These are phyloP conservation scores for Saccharomyces hybrid DNA, from an alignment of 1,139 yeast genomes.

Conservation along the genomic window DNA sequence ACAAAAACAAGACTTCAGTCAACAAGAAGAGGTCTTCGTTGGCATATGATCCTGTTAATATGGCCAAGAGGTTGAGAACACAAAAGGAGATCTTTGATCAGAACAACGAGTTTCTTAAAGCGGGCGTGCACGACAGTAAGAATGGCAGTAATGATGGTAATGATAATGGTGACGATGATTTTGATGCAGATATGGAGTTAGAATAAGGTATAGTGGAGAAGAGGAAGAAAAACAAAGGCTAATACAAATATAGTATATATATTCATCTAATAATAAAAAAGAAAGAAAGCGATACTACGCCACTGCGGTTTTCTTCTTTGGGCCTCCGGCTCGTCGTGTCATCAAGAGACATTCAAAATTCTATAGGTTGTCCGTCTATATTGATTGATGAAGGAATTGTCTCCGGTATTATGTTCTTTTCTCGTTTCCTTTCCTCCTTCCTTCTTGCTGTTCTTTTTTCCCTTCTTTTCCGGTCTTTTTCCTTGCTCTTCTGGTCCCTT, in stretches of 20 bases:
- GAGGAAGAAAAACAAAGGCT: not conserved
- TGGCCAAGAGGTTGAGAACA: conserved; percentile 11
- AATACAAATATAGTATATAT: not conserved
- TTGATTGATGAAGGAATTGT: not conserved
- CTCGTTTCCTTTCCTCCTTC: not conserved
- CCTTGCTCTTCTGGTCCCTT: not conserved
- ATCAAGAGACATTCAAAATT: not conserved
- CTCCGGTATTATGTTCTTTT: not conserved
- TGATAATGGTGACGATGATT: conserved; percentile 3
- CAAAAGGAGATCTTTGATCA: conserved; percentile 5
- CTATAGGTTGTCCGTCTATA: not conserved
- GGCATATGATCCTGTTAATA: conserved; percentile 9
- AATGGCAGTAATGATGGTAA: not conserved
- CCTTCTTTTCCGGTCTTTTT: not conserved
- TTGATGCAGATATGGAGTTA: conserved; percentile 13
- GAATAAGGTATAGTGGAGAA: conserved; percentile 6
- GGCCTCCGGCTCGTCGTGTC: not conserved
- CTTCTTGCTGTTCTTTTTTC: conserved; percentile 2
- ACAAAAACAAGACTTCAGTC: not conserved
- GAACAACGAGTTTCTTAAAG: not conserved
- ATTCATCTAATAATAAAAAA: not conserved
- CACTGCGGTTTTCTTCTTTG: not conserved
- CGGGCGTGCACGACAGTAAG: not conserved
- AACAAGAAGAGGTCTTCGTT: conserved; percentile 17
- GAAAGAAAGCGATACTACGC: not conserved